These are phyloP conservation scores for Naganishia liquefaciens DNA, from an alignment of 1,284 basidiomycete species.

Conservation along the genomic window DNA sequence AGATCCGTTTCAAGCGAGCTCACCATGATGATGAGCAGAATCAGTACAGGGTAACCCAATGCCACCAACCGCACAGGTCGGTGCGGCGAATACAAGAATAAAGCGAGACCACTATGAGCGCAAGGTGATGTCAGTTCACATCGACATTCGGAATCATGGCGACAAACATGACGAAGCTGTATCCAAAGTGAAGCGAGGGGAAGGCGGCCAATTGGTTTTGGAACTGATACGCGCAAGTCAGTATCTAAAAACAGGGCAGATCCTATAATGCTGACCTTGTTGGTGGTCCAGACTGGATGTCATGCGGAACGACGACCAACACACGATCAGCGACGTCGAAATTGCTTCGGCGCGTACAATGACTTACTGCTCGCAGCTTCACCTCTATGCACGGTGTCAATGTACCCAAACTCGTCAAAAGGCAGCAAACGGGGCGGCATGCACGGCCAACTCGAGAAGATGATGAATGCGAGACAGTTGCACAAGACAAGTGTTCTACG, in stretches of 20 bases:
- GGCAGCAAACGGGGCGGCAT: slow-evolving; percentile 52
- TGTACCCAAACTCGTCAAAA: slow-evolving; percentile 41
- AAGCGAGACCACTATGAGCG: slow-evolving; percentile 42
- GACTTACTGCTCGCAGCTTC: slow-evolving; percentile 43
- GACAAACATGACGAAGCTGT: slow-evolving; percentile 47
- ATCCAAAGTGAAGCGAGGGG: slow-evolving; percentile 36
- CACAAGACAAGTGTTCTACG: slow-evolving; percentile 50
- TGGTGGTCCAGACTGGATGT: slow-evolving; percentile 41
- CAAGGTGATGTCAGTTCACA: too few relatives aligned
- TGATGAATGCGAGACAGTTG: slow-evolving; percentile 51
- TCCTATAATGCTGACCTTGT: slow-evolving; percentile 38
- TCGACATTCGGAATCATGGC: too few relatives aligned
- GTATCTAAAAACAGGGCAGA: not conserved
- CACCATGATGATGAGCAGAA: slow-evolving; percentile 51
- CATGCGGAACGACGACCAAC: not conserved
- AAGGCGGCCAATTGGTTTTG: slow-evolving; percentile 50
- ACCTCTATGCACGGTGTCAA: slow-evolving; percentile 46
- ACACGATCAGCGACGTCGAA: not conserved
- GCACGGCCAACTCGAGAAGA: slow-evolving; percentile 53
- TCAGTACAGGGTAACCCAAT: slow-evolving; percentile 45
- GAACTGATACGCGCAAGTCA: slow-evolving; percentile 36
- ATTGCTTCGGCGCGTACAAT: not conserved
- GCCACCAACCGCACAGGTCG: slow-evolving; percentile 36
- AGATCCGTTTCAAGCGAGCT: not conserved
- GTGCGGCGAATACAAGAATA: slow-evolving; percentile 47